Conservation (phyloP, 208 protist species). For the Wallacemonas collosoma region DNA sequence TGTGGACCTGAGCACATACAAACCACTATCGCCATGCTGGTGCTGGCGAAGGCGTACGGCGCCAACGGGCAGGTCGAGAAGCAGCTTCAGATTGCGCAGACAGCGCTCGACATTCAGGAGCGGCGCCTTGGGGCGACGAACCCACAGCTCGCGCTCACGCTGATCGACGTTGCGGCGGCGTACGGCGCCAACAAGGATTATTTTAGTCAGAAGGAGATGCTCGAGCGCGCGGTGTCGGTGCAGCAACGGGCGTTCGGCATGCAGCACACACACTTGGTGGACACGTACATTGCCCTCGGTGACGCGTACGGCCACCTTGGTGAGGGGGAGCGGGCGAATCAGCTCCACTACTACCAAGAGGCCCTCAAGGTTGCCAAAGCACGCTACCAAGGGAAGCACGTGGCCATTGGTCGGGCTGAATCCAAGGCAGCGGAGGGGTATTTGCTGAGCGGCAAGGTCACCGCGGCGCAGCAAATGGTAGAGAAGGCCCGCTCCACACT, state of each 20-base stretch:
- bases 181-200: slow-evolving; percentile 69
- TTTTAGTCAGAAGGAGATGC: slow-evolving; percentile 62
- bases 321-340: slow-evolving; percentile 43
- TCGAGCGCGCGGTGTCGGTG: slow-evolving; percentile 76
- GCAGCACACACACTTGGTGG: slow-evolving; percentile 73
- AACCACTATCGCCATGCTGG: slow-evolving; percentile 75
- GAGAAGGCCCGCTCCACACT: slow-evolving; percentile 57
- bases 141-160: slow-evolving; percentile 76
- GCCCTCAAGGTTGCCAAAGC: slow-evolving; percentile 67
- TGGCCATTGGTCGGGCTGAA: slow-evolving; percentile 62
- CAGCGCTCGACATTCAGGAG: slow-evolving; percentile 78
- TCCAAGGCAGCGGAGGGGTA: slow-evolving; percentile 61
- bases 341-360: slow-evolving; percentile 73
- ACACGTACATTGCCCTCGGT: slow-evolving; percentile 71
- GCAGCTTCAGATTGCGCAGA: slow-evolving; percentile 64
- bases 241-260: slow-evolving; percentile 83
- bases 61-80: slow-evolving; percentile 49
- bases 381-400: slow-evolving; percentile 63
- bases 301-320: slow-evolving; percentile 68
- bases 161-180: slow-evolving; percentile 71
- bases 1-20: slow-evolving; percentile 80
- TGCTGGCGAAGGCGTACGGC: slow-evolving; percentile 67
- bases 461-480: slow-evolving; percentile 43
- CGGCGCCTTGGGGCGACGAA: slow-evolving; percentile 65
- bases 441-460: slow-evolving; percentile 45